These are phyloP conservation scores for Pythium myriotylum DNA, from an alignment of 352 stramenopile genomes.

Conservation along the genomic window DNA sequence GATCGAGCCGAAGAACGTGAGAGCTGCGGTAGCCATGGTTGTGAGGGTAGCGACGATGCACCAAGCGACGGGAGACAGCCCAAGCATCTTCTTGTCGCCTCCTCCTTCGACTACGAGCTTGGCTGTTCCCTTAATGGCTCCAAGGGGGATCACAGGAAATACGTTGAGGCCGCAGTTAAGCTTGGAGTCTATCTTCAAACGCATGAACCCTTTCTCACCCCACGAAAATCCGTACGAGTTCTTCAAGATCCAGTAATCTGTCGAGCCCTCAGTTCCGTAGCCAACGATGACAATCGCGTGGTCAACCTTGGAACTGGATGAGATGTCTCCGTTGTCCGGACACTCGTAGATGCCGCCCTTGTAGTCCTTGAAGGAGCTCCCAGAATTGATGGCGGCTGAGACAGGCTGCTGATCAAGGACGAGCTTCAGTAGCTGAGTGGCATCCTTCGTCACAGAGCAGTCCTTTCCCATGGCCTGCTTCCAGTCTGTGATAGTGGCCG, in stretches of 20 bases:
- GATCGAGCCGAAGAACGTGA: conserved; percentile 37
- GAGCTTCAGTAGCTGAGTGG: conserved; percentile 62
- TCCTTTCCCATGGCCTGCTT: conserved; percentile 63
- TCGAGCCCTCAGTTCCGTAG: conserved; percentile 49
- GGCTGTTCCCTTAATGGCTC: conserved; percentile 45
- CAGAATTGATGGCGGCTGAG: conserved; percentile 79
- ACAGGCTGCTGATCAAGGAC: conserved; percentile 74
- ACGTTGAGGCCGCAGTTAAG: conserved; percentile 82
- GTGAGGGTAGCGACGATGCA: conserved; percentile 26
- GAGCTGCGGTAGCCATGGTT: conserved; percentile 27
- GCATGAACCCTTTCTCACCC: conserved; percentile 71
- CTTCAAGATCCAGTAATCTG: conserved; percentile 81
- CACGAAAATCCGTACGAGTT: conserved; percentile 80
- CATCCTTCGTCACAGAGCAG: conserved; percentile 48
- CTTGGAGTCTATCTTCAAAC: conserved; percentile 66
- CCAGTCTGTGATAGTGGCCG: conserved; percentile 72
- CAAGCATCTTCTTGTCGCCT: conserved; percentile 40
- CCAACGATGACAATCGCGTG: conserved; percentile 78
- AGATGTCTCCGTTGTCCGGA: conserved; percentile 71
- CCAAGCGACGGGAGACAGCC: conserved; percentile 37
- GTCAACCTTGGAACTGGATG: conserved; percentile 59
- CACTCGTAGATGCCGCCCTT: conserved; percentile 76
- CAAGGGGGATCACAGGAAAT: conserved; percentile 68
- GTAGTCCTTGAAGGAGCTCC: conserved; percentile 79
- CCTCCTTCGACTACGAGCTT: conserved; percentile 58